These are phyloP conservation scores for Capillidium heterosporum DNA, from an alignment of 371 early-diverging fungal species.

Conservation along the genomic window DNA sequence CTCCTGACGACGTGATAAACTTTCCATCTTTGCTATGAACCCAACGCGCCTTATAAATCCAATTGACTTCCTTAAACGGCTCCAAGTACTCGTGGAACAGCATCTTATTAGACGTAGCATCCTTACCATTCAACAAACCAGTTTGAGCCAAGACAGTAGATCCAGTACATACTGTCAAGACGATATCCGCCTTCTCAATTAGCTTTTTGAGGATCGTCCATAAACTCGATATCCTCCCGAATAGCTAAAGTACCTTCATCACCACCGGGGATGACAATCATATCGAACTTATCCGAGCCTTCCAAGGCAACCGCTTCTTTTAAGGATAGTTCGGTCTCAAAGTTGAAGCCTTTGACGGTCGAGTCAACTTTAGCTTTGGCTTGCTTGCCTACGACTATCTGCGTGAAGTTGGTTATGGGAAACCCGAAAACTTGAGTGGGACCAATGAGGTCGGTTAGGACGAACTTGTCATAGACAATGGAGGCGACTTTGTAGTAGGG, in stretches of 20 bases:
- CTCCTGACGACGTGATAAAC: not conserved
- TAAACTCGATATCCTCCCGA: not conserved
- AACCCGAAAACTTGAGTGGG: no score
- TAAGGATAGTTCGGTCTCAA: no score
- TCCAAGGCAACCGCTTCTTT: no score
- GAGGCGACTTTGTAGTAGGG: no score
- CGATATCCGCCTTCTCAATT: not conserved
- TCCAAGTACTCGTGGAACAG: not conserved
- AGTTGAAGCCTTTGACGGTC: no score
- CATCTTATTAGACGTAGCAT: not conserved
- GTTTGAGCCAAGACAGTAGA: not conserved
- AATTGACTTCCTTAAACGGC: not conserved
- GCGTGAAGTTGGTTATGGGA: no score
- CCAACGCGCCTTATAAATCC: not conserved
- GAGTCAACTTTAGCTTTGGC: no score
- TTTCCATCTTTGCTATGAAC: no score
- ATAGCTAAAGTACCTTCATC: not conserved
- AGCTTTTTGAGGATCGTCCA: not conserved
- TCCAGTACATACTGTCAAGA: not conserved
- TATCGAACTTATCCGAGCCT: no score
- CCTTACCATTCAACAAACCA: not conserved
- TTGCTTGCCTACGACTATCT: no score
- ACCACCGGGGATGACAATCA: not conserved
- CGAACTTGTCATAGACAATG: no score
- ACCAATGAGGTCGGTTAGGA: no score